Conservation (phyloP, 805 yeast genomes). For the Wickerhamomyces hampshirensis region DNA sequence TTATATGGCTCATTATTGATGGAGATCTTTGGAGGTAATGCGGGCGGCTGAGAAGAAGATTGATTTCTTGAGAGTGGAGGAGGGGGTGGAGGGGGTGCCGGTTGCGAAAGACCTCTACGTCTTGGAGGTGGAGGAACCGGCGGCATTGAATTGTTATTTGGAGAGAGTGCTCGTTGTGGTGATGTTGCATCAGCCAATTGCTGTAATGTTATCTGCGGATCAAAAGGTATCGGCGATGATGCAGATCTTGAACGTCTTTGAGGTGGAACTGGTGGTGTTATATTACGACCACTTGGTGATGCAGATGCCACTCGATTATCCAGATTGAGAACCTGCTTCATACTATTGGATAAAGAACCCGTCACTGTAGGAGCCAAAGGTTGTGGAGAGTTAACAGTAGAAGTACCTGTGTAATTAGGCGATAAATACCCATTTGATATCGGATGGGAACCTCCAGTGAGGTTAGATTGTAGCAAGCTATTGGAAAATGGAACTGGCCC, state of each 20-base stretch:
- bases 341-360: slow-evolving; percentile 31
- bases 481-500: slow-evolving; percentile 22
- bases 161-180: slow-evolving; percentile 5
- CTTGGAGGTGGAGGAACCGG: slow-evolving; percentile 34
- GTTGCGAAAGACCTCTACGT: slow-evolving; percentile 33
- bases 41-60: slow-evolving; percentile 10
- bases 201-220: slow-evolving; percentile 9
- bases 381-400: slow-evolving; percentile 4
- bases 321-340: slow-evolving; percentile 7
- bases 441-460: slow-evolving; percentile 3
- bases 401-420: slow-evolving; percentile 12
- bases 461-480: slow-evolving; percentile 9
- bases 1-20: slow-evolving; percentile 3
- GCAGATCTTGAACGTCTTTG: slow-evolving; percentile 18
- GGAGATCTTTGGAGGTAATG: slow-evolving; percentile 21
- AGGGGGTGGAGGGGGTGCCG: slow-evolving; percentile 18
- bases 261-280: slow-evolving; percentile 14
- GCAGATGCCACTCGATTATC: slow-evolving; percentile 3
- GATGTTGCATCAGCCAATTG: slow-evolving; percentile 16
- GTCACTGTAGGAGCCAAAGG: slow-evolving; percentile 35
- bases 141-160: slow-evolving; percentile 1
- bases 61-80: slow-evolving; percentile 14
- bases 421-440: slow-evolving; percentile 9
- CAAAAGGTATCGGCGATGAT: slow-evolving; percentile 20
- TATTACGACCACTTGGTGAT: slow-evolving; percentile 2